Conservation (phyloP, 805 yeast genomes). For the Candida odintsovae region DNA sequence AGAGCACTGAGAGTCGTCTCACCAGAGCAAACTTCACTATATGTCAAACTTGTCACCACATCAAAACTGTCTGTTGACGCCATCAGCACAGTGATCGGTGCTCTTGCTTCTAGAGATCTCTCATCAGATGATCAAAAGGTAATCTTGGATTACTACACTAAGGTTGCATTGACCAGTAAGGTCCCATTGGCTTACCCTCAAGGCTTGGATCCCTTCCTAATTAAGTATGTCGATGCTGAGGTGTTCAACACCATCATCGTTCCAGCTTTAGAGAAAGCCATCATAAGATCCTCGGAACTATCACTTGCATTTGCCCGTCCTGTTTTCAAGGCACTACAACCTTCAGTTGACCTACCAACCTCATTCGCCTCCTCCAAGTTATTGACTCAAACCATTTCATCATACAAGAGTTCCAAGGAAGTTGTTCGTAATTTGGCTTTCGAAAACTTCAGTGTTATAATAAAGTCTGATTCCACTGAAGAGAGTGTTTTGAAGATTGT, state of each 20-base stretch:
- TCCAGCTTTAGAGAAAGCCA: slow-evolving; percentile 67
- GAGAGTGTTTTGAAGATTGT: slow-evolving; percentile 31
- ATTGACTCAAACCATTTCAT: slow-evolving; percentile 43
- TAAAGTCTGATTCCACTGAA: slow-evolving; percentile 28
- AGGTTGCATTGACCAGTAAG: slow-evolving; percentile 42
- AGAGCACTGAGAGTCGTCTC: slow-evolving; percentile 21
- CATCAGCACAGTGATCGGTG: slow-evolving; percentile 30
- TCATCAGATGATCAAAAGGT: slow-evolving; percentile 19
- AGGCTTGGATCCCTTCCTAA: slow-evolving; percentile 40
- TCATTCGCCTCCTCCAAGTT: slow-evolving; percentile 41
- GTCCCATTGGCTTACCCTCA: slow-evolving; percentile 31
- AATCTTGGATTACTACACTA: slow-evolving; percentile 26
- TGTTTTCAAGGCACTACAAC: slow-evolving; percentile 32
- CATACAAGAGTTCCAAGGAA: slow-evolving; percentile 68
- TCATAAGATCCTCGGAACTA: slow-evolving; percentile 72
- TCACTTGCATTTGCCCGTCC: slow-evolving; percentile 54
- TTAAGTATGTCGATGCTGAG: slow-evolving; percentile 34
- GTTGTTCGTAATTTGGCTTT: slow-evolving; percentile 37
- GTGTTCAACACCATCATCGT: slow-evolving; percentile 35
- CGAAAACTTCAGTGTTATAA: slow-evolving; percentile 25
- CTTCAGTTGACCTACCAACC: slow-evolving; percentile 36
- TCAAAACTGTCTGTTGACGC: slow-evolving; percentile 29
- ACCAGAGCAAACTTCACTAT: slow-evolving; percentile 9
- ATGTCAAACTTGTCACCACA: slow-evolving; percentile 10
- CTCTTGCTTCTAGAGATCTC: slow-evolving; percentile 25